Base-by-base conservation (phyloP, 768 basidiomycete genomes). In the Albatrellus ellisii region DNA sequence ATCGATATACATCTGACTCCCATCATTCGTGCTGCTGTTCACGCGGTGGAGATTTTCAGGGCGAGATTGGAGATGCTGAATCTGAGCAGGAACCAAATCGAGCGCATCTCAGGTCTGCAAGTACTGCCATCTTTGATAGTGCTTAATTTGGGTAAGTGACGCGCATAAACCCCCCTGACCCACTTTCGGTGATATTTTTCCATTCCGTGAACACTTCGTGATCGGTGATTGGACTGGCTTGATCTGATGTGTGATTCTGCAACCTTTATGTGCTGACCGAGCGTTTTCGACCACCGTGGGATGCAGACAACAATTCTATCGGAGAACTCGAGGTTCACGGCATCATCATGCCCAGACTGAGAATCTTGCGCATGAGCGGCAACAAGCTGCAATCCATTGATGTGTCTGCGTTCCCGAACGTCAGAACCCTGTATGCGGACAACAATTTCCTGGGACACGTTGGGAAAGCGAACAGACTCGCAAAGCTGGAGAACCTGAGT, bases 341-440 rank as follows among this genome's bases (percentile, higher is more conserved):
- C 43, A 39, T 63, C 31, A 75, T 91, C 73, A n/a, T n/a, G n/a
- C 60, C 70, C 25, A 73, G 72, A 49, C 61, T 99, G 50, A 78
- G 86, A n/a, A 79, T 88, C 36, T 73, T 98, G 40, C 80, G 88
- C 25, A 64, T 82, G 39, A 90, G 84, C 66, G 73, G 76, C 55
- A 99, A 99, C 62, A 70, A 75, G 28, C 60, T 99, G 50, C 61
- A 68, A 39, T 57, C 63, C 44, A 67, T 99, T 43, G 69, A 88
- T 54, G 52, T 66, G 11, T 68, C 68, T 26, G 60, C 66, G 26
- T 73, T 85, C 56, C 65, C 73, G 2, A 79, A 77, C 58, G 62
- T 97, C 53, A 76, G 90, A 50, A 94, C 87, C 56, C 73, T 99
- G 11, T 97, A 95, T 59, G 76, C 85, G 60, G 95, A 99, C 67